Base-by-base conservation (phyloP, 192 early-diverging fungal species). In the Podila epicladia region DNA sequence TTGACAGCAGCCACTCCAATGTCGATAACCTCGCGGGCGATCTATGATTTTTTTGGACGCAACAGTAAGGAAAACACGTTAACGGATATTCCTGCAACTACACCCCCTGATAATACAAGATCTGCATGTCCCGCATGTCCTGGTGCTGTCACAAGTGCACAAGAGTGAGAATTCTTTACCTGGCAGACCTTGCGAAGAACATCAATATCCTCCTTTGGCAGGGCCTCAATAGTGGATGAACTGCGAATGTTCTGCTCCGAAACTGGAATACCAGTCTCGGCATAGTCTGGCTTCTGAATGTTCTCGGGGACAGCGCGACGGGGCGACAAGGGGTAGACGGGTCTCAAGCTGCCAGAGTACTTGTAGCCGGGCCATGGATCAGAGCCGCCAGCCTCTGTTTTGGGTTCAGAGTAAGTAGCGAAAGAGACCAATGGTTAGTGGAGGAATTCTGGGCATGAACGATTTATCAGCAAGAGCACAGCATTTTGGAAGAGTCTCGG, bases 1-100 rank as follows among this genome's bases (percentile, higher is more conserved):
- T 88, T 86, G 57, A 96, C 82, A 37, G 94, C 93, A 7, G 92
- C 91, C 12, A 90, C 89, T 37, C 94, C 98, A 67, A 85, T 92
- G 66, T 98, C 95, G 8, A 99, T 88, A 13, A 98, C 95, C 82
- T 99, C 98, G 41, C 97, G 92, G 13, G 89, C 88, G 38, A 97
- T 83, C 92, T 95, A 79, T 35, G 53, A 22, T 37, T 37, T 37
- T 24, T 37, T 37, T 24, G 6, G 17, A 41, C 35, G 24, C 9
- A 4, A 32, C 20, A 45, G 51, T 58, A 33, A 45, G 12, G 31
- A 33, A 9, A 41, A 66, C 7, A 13, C 4, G 9, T 41, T 24
- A 62, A 71, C 26, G 28, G 28, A 70, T 22, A 37, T 50, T 19
- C 7, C 11, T 0, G 55, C 35, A 17, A 9, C 9, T n/a, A 17